Evolutionary conservation across 352 stramenopile genomes (phyloP), one percentile per base, ranked within the genome.

Genomic region (Pythium coloratum): DNA sequence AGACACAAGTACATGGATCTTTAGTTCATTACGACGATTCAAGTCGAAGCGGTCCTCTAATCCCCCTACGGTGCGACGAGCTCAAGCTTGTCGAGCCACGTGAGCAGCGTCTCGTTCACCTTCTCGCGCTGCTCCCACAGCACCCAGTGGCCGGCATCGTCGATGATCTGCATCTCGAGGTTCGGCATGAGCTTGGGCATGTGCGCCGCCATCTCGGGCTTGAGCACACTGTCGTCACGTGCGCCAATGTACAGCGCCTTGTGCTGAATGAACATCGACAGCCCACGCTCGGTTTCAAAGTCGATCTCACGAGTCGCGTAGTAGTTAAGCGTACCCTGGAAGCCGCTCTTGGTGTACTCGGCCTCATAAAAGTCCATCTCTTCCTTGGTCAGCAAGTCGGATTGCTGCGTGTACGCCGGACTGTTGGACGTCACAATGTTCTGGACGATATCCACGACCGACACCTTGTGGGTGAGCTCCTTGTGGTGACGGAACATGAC

Each of bases 301-400:
- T 89, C 83, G 33, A 86, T 73, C 62, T 84, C 75, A 62, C 82
- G 81, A 10, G 75, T 81, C 9, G 71, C 78, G 60, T 89, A 89
- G 59, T 84, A 88, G 69, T 82, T 75, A 60, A 78, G 82, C 55
- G 72, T 81, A 49, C 73, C 78, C 59, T 81, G 73, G 62, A 93
- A 93, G 26, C 84, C 84, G 10, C 69, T 73, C 55, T 64, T 65
- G 12, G 69, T 56, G 68, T 89, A 91, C 64, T 88, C 65, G 24
- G 76, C 55, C 38, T 87, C 77, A 62, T 91, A 90, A 59, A 84
- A 89, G 26, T 82, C 76, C 28, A 90, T 44, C 62, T 93, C 85
- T 2, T 75, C 62, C 32, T 87, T 69, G 16, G 72, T 79, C 14
- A 92, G 64, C 62, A 92, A 65, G 12, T 67, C 55, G 46, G 79